Conservation (phyloP, 139 green algal genomes). For the Zygnema cylindricum region DNA sequence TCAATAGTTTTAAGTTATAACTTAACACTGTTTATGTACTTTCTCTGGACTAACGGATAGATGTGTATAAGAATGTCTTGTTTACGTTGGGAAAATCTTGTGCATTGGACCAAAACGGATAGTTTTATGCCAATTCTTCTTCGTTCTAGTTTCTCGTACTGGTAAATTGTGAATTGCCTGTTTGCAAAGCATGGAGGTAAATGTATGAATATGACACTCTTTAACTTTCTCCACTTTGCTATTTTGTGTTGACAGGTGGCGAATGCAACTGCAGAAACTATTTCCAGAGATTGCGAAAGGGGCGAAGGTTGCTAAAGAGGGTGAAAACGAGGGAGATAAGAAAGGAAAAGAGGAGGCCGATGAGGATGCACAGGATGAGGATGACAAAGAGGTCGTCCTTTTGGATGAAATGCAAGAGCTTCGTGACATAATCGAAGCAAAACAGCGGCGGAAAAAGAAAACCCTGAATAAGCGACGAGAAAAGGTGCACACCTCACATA, state of each 20-base stretch:
- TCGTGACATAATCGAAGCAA: constrained; percentile 71
- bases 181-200: no score
- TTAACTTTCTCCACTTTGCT: neutral
- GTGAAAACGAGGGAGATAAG: neutral
- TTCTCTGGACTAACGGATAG: no score
- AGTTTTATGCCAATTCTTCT: no score
- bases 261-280: constrained; percentile 60
- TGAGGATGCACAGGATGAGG: constrained; percentile 46
- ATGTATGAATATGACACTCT: no score
- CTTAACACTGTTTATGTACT: no score
- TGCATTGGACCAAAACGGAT: no score
- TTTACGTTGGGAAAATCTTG: no score
- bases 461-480: constrained; percentile 77
- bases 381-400: constrained; percentile 78
- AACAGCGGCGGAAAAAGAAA: constrained; percentile 68
- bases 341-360: constrained; percentile 24
- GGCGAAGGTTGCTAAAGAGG: constrained; percentile 48
- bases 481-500: constrained; percentile 69
- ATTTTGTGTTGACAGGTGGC: constrained; percentile 72
- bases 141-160: no score
- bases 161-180: no score
- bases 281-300: constrained; percentile 25
- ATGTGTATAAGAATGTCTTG: no score
- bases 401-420: constrained; percentile 90
- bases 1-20: no score